Evolutionary conservation across 75 land plant genomes (phyloP), one percentile per base, ranked within the genome.

Genomic region (Cunninghamia lanceolata): DNA sequence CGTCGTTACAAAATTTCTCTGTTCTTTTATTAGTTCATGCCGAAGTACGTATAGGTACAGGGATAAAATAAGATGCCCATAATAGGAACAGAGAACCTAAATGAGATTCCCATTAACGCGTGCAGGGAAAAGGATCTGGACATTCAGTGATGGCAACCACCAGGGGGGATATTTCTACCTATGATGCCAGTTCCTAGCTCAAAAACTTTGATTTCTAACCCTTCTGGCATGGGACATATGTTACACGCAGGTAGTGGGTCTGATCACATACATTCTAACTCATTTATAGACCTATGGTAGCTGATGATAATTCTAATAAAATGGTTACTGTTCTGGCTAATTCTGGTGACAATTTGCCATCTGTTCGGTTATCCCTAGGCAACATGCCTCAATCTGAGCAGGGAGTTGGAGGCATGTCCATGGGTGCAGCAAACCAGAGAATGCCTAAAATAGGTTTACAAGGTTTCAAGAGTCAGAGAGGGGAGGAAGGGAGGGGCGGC

Each of bases 391-490:
- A 93, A 34, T 92, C 90, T 88, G 94, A 92, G 87, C 94, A 89
- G 84, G 82, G 85, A 30, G 76, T 80, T 86, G 77, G 73, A 85
- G 91, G 86, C 78, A 87, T 89, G 74, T 45, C 90, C 3, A 46
- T 86, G 13, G 86, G 88, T 85, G 82, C 91, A 71, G 17, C 43
- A 76, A 90, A 87, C 59, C 85, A 42, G 82, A 88, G 90, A 80
- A 82, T 92, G 40, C 85, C 96, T 76, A 87, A 96, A 21, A 87
- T 86, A n/a, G n/a, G n/a, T n/a, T n/a, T n/a, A n/a, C n/a, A n/a
- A 86, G 91, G 88, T 86, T 79, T 78, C 9, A n/a, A 86, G 32
- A 91, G 87, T 83, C 91, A 86, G 83, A 94, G n/a, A n/a, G n/a
- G n/a, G n/a, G n/a, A n/a, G n/a, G n/a, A n/a, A n/a, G n/a, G n/a